Conservation (phyloP, 345 rosid genomes). For the Rhodamnia argentea region DNA sequence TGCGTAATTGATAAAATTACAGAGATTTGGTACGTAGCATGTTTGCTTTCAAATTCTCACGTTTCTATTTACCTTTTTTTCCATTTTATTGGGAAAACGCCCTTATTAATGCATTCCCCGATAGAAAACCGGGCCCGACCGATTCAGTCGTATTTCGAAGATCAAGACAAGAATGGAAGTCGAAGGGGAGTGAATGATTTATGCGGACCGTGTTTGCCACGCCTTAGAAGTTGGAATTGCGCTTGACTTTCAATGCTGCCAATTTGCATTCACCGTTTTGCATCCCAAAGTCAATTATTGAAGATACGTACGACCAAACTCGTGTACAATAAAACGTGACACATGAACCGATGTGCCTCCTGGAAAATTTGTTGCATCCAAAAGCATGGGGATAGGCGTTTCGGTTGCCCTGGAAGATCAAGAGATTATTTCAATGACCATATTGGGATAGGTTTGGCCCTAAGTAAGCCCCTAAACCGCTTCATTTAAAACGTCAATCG, state of each 20-base stretch:
- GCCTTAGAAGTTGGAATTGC: no score
- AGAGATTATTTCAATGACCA: no score
- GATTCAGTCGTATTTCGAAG: not conserved
- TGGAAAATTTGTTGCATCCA: no score
- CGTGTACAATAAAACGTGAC: not conserved
- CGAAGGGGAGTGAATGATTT: not conserved
- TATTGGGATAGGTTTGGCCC: no score
- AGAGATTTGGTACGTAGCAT: not conserved
- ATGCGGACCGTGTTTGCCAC: not conserved
- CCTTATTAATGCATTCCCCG: not conserved
- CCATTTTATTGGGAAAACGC: not conserved
- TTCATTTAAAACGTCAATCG: no score
- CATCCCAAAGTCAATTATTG: not conserved
- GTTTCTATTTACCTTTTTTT: not conserved
- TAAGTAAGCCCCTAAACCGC: no score
- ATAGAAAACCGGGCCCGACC: not conserved
- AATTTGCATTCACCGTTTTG: not conserved
- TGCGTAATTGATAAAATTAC: not conserved
- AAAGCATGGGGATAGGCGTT: no score
- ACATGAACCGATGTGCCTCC: no score
- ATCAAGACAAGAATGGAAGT: not conserved
- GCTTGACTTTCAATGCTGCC: not conserved
- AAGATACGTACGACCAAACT: not conserved
- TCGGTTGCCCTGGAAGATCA: no score
- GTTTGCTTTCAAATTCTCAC: not conserved